These are phyloP conservation scores for Colletotrichum tropicale DNA, from an alignment of 2,329 filamentous ascomycete genomes.

Conservation along the genomic window DNA sequence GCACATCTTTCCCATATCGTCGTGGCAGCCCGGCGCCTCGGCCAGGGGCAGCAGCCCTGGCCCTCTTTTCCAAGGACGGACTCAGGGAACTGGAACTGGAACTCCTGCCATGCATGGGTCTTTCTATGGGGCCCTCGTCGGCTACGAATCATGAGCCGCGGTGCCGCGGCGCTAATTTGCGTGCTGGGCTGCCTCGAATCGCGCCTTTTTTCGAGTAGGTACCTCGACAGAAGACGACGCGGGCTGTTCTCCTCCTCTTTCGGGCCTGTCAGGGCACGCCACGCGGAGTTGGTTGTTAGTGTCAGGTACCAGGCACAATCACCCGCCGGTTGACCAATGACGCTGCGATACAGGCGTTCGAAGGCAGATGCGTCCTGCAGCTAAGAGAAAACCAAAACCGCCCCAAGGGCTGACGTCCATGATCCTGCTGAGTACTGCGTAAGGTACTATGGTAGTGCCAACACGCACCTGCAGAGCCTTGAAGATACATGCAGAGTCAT, in stretches of 20 bases:
- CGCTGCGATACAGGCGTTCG: neutral
- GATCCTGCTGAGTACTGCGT: neutral
- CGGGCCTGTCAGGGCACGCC: constrained; percentile 40
- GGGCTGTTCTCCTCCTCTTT: constrained; percentile 12
- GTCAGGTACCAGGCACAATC: constrained; percentile 46
- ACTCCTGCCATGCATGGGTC: neutral
- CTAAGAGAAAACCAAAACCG: constrained; percentile 1
- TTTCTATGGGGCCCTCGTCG: neutral
- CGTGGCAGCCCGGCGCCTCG: neutral
- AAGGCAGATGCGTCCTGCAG: constrained; percentile 4
- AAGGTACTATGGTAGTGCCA: neutral
- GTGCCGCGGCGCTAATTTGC: neutral
- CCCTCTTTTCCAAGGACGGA: neutral
- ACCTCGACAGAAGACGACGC: neutral
- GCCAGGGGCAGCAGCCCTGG: neutral
- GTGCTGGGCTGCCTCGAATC: constrained; percentile 6
- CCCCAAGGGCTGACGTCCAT: constrained; percentile 5
- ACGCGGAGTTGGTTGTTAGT: constrained; percentile 36
- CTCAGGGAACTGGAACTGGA: neutral
- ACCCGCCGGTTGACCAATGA: constrained; percentile 34
- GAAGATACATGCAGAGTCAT: neutral
- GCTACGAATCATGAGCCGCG: constrained; percentile 14
- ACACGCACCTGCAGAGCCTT: neutral
- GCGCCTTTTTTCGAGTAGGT: neutral
- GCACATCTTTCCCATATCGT: constrained; percentile 14